These are phyloP conservation scores for Candolleomyces eurysporus DNA, from an alignment of 768 basidiomycete species.

Conservation along the genomic window DNA sequence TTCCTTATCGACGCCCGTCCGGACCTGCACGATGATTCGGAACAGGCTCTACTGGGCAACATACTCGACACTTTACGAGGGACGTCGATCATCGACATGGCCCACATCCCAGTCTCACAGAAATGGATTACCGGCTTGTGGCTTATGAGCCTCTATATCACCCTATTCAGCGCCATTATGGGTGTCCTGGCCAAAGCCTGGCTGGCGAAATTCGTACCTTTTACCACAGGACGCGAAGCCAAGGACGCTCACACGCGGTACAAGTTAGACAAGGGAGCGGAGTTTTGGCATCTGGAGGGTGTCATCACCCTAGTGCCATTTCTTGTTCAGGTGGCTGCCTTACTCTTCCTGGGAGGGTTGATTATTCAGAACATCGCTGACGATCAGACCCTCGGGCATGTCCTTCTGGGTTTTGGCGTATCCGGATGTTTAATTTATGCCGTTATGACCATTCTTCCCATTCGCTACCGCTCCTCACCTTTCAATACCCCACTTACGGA, in stretches of 20 bases:
- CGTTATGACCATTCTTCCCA: background rate
- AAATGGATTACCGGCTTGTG: constrained; percentile 21
- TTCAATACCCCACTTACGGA: constrained; percentile 4
- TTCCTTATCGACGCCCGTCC: constrained; percentile 18
- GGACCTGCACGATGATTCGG: constrained; percentile 12
- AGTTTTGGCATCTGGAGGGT: too few relatives aligned
- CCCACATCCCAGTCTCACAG: constrained; percentile 11
- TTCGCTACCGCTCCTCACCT: background rate
- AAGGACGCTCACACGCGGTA: too few relatives aligned
- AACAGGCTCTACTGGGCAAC: constrained; percentile 12
- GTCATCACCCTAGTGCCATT: too few relatives aligned
- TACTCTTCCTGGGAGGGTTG: constrained; percentile 17
- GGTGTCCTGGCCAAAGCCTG: constrained; percentile 24
- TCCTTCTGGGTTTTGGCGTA: background rate
- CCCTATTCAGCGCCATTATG: constrained; percentile 22
- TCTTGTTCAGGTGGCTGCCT: constrained; percentile 15
- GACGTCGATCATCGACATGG: background rate
- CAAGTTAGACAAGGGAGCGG: too few relatives aligned
- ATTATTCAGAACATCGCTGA: constrained; percentile 5
- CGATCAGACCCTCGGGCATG: background rate
- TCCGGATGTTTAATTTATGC: background rate
- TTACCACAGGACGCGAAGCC: constrained; percentile 15
- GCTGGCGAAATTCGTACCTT: constrained; percentile 17
- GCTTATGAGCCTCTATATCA: constrained; percentile 24
- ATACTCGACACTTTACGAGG: background rate